These are phyloP conservation scores for Xylariaceae sp. DNA, from an alignment of 2,329 filamentous ascomycete species.

Conservation along the genomic window DNA sequence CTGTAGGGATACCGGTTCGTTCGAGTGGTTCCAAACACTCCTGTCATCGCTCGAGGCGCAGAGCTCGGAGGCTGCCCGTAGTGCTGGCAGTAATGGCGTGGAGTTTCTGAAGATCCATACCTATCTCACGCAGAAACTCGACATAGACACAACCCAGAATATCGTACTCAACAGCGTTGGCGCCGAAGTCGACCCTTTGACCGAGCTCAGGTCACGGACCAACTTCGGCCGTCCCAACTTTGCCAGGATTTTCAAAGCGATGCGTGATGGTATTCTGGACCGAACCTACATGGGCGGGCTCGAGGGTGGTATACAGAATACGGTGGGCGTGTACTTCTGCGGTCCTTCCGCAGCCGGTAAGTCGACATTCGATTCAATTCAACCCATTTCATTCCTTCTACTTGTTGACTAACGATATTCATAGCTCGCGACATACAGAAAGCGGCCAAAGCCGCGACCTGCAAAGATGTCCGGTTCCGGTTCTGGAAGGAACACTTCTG, in stretches of 20 bases:
- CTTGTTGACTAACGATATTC: constrained; percentile 34
- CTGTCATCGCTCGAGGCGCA: constrained; percentile 87
- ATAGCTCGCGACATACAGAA: constrained; percentile 78
- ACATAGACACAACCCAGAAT: constrained; percentile 89
- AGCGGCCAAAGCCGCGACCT: constrained; percentile 69
- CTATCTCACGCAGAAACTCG: constrained; percentile 90
- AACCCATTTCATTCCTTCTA: background rate
- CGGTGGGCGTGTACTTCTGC: constrained; percentile 97
- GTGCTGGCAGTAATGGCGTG: constrained; percentile 61
- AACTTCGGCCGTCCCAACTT: constrained; percentile 97
- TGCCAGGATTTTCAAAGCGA: constrained; percentile 68
- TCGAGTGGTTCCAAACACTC: constrained; percentile 98
- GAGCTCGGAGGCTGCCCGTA: constrained; percentile 63
- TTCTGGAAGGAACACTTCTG: constrained; percentile 98
- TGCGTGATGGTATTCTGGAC: constrained; percentile 84
- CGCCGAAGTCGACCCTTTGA: constrained; percentile 80
- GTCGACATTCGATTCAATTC: constrained; percentile 19
- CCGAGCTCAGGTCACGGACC: constrained; percentile 82
- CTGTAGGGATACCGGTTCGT: constrained; percentile 90
- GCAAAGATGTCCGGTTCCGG: constrained; percentile 80
- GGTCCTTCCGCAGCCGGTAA: constrained; percentile 70
- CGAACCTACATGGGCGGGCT: constrained; percentile 80
- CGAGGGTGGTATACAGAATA: constrained; percentile 70
- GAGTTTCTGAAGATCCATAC: constrained; percentile 98
- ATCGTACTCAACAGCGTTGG: constrained; percentile 96